Conservation (phyloP, 2,329 filamentous ascomycete species). For the Phyllosticta citrichinensis region DNA sequence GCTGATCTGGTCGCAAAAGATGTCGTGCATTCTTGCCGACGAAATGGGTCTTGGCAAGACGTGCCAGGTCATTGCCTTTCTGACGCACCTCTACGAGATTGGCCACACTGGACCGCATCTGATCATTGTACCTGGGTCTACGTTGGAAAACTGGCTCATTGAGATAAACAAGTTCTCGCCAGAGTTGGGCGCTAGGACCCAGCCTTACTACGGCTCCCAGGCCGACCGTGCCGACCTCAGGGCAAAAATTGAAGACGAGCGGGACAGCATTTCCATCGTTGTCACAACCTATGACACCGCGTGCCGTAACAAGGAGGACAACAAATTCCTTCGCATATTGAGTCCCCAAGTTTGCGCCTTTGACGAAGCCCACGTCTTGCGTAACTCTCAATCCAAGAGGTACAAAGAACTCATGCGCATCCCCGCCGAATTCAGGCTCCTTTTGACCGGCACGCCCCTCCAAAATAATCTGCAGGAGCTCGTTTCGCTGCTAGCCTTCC, state of each 20-base stretch:
- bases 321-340: constrained; percentile 51
- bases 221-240: constrained; percentile 58
- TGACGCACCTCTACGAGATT: constrained; percentile 70
- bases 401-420: constrained; percentile 74
- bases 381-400: constrained; percentile 73
- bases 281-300: constrained; percentile 65
- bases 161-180: constrained; percentile 88
- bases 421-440: constrained; percentile 68
- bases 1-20: constrained; percentile 65
- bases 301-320: constrained; percentile 47
- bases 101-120: constrained; percentile 63
- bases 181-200: constrained; percentile 49
- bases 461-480: constrained; percentile 94
- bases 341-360: constrained; percentile 59
- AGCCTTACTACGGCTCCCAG: constrained; percentile 63
- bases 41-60: constrained; percentile 97
- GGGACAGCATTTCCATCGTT: constrained; percentile 57
- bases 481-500: constrained; percentile 82
- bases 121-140: constrained; percentile 85
- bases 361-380: constrained; percentile 89
- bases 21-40: constrained; percentile 88
- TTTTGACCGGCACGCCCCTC: constrained; percentile 83
- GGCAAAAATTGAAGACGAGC: constrained; percentile 53
- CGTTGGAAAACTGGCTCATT: constrained; percentile 87
- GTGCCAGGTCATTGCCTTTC: constrained; percentile 86